Base-by-base conservation (phyloP, 2,329 filamentous ascomycete genomes). In the Colletotrichum sp. region DNA sequence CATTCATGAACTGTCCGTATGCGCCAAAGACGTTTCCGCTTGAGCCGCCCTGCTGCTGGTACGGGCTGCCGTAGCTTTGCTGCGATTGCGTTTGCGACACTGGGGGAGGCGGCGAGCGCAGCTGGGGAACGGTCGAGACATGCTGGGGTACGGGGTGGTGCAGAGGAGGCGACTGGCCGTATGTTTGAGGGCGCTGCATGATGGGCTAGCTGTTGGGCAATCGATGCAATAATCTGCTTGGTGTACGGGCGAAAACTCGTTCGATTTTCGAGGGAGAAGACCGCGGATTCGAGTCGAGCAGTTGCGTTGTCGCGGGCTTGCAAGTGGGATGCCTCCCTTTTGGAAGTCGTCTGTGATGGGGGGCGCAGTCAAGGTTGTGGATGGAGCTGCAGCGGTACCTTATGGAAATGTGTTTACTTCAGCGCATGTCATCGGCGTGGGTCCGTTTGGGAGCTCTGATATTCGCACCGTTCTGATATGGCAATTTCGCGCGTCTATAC, bases 141-240 rank as follows among this genome's bases (percentile, higher is more conserved):
- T 99, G 97, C 86, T 99, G 97, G 77, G 97, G 97, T 75, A 98
- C 96, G 74, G 97, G 97, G 84, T 98, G 97, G 86, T 98, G 97
- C 80, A 98, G 93, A 79, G 96, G 96, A 83, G 96, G 96, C 83
- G 96, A 98, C 82, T 96, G 94, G 85, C 92, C 92, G 87, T 97
- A 98, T 71, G 92, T 90, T 73, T 92, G 90, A 83, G 93, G 90
- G 84, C 96, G 94, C 87, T 98, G 96, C 96, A 98, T 98, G 77
- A 83, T 90, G 84, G 28, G 57, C 60, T 64, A 57, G 63, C 76
- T 77, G 67, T 71, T 71, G 60, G 68, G 68, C 44, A 48, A 22
- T 48, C 44, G 44, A 48, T 48, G 44, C 19, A 48, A 48, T 22
- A 11, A 13, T 48, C 3, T 48, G 44, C 44, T 22, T 3, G 44